Conservation (phyloP, 139 green algal genomes). For the Limnomonas spitsbergensis region DNA sequence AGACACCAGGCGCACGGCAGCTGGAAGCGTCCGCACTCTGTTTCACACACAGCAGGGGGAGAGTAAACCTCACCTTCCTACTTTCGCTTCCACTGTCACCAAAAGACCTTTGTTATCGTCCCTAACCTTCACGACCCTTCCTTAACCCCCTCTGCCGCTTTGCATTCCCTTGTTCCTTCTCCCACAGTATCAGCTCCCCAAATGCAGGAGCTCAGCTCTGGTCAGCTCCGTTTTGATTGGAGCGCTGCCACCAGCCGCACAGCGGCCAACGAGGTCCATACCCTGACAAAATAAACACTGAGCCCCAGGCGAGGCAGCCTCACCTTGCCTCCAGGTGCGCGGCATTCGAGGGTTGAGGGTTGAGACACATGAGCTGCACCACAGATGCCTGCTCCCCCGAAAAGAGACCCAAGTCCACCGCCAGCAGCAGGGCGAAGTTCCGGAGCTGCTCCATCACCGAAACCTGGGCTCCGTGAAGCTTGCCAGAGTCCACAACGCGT, state of each 20-base stretch:
- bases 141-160: no score
- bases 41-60: background rate
- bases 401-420: background rate
- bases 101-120: background rate
- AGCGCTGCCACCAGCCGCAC: background rate
- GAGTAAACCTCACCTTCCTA: background rate
- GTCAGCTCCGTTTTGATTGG: background rate
- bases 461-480: background rate
- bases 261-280: background rate
- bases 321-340: constrained; percentile 6
- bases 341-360: background rate
- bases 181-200: background rate
- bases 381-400: background rate
- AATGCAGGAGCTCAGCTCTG: background rate
- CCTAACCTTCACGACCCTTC: background rate
- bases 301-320: background rate
- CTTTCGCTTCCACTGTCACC: background rate
- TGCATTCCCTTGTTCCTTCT: background rate
- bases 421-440: constrained; percentile 16
- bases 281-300: no score
- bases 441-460: constrained; percentile 24
- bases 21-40: background rate
- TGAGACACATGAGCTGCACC: background rate
- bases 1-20: background rate
- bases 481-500: constrained; percentile 23